Evolutionary conservation across 2,329 filamentous ascomycete species (phyloP).

Genomic region (Davidsoniella eucalypti): DNA sequence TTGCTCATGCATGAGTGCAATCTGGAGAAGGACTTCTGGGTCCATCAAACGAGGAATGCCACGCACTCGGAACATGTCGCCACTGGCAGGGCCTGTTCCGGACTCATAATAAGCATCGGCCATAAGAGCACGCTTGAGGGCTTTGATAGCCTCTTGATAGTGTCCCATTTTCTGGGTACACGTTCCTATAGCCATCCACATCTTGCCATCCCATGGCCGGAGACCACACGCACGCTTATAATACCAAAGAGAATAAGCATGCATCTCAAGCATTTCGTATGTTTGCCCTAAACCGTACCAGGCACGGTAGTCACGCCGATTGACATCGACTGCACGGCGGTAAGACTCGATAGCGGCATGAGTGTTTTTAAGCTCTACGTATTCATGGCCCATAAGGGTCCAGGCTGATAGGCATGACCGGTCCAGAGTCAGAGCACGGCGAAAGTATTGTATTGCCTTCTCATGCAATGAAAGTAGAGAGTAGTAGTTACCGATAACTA

Average conservation of each 20-base stretch:
- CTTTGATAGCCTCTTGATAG: constrained; percentile 80
- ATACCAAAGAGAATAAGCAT: constrained; percentile 92
- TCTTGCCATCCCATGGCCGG: constrained; percentile 91
- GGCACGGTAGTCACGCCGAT: constrained; percentile 87
- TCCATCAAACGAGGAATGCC: constrained; percentile 51
- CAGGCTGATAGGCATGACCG: constrained; percentile 84
- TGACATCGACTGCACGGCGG: constrained; percentile 84
- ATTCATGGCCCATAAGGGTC: constrained; percentile 98
- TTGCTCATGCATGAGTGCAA: constrained; percentile 76
- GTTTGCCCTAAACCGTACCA: constrained; percentile 97
- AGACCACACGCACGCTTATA: constrained; percentile 89
- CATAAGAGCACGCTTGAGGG: constrained; percentile 78
- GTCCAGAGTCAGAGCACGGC: constrained; percentile 77
- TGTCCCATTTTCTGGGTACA: constrained; percentile 83
- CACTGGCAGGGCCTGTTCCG: constrained; percentile 26
- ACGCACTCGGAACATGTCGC: constrained; percentile 29
- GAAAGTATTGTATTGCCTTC: constrained; percentile 96
- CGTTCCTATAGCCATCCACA: constrained; percentile 93
- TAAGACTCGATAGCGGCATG: constrained; percentile 97
- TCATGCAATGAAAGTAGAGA: constrained; percentile 87
- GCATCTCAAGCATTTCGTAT: constrained; percentile 96
- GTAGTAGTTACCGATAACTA: constrained; percentile 95
- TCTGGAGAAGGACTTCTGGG: constrained; percentile 78
- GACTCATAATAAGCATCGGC: constrained; percentile 74
- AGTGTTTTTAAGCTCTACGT: constrained; percentile 95